Conservation (phyloP, 805 yeast genomes). For the Sugiyamaella qingdaonensis region DNA sequence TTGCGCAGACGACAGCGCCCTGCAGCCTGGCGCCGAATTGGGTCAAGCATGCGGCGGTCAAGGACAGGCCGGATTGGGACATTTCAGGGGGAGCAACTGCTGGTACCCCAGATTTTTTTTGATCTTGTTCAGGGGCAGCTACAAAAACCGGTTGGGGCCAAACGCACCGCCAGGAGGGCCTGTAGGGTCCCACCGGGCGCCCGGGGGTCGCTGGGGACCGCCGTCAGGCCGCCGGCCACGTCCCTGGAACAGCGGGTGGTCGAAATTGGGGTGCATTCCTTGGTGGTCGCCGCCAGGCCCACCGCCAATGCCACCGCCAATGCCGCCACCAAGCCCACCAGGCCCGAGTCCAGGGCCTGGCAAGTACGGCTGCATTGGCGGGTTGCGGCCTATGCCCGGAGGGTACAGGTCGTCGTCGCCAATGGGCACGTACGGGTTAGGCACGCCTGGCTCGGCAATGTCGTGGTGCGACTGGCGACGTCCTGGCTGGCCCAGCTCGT, state of each 20-base stretch:
- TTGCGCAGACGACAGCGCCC: too few species aligned
- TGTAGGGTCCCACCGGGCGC: slow-evolving; percentile 40
- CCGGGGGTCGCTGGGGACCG: slow-evolving; percentile 31
- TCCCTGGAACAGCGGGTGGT: slow-evolving; percentile 29
- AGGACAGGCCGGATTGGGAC: too few species aligned
- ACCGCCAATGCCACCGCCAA: slow-evolving; percentile 9
- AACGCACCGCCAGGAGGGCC: slow-evolving; percentile 26
- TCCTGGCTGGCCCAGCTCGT: slow-evolving; percentile 24
- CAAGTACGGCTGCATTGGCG: slow-evolving; percentile 31
- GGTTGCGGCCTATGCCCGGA: slow-evolving; percentile 36
- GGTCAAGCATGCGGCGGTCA: too few species aligned
- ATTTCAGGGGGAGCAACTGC: too few species aligned
- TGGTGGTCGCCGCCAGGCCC: slow-evolving; percentile 16
- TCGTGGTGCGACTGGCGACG: slow-evolving; percentile 9
- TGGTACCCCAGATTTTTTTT: too few species aligned
- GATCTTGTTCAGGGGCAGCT: background rate
- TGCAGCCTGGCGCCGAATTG: too few species aligned
- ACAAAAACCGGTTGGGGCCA: slow-evolving; percentile 20
- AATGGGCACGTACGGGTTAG: slow-evolving; percentile 25
- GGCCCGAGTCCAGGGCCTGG: slow-evolving; percentile 18
- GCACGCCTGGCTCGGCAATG: slow-evolving; percentile 16
- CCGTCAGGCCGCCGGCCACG: slow-evolving; percentile 14
- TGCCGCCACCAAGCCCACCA: slow-evolving; percentile 14
- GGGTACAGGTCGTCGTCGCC: slow-evolving; percentile 39
- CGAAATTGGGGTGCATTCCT: slow-evolving; percentile 34